Evolutionary conservation across 306 rosid species (phyloP).

Genomic region (Citrullus mucosospermus): DNA sequence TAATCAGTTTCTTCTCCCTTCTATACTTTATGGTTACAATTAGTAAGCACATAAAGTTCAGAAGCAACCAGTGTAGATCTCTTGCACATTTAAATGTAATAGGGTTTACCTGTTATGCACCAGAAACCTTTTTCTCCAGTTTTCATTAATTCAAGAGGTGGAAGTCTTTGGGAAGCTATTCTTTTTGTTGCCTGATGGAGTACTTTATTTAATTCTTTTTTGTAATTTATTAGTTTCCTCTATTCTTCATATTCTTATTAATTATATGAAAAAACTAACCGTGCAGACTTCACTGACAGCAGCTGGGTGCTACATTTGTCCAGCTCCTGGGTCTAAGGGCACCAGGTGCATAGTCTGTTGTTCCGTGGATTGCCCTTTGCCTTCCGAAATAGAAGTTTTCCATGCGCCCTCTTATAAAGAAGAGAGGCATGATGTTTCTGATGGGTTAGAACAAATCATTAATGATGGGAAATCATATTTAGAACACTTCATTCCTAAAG

Average conservation of each 20-base stretch:
- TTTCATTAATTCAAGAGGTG: not conserved
- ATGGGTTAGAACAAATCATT: slow-evolving; percentile 36
- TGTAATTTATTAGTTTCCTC: not conserved
- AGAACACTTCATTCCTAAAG: slow-evolving; percentile 27
- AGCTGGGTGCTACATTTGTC: slow-evolving; percentile 92
- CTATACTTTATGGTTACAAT: not conserved
- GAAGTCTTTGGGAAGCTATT: not conserved
- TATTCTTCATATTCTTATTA: not conserved
- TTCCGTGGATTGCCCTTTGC: slow-evolving; percentile 53
- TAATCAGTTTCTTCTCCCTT: not conserved
- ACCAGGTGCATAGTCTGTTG: slow-evolving; percentile 55
- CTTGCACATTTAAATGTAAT: not conserved
- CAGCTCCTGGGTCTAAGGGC: slow-evolving; percentile 80
- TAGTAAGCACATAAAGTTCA: not conserved
- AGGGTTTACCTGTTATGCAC: not conserved
- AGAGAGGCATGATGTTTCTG: slow-evolving; percentile 12
- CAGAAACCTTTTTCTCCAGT: not conserved
- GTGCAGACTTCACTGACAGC: slow-evolving; percentile 68
- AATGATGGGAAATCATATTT: slow-evolving; percentile 36
- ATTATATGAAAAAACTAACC: not conserved
- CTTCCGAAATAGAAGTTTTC: slow-evolving; percentile 34
- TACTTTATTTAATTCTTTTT: not conserved
- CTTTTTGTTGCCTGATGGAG: not conserved
- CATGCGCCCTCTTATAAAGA: slow-evolving; percentile 13
- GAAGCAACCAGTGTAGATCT: not conserved